Conservation (phyloP, 1,284 basidiomycete genomes). For the Malassezia psittaci region DNA sequence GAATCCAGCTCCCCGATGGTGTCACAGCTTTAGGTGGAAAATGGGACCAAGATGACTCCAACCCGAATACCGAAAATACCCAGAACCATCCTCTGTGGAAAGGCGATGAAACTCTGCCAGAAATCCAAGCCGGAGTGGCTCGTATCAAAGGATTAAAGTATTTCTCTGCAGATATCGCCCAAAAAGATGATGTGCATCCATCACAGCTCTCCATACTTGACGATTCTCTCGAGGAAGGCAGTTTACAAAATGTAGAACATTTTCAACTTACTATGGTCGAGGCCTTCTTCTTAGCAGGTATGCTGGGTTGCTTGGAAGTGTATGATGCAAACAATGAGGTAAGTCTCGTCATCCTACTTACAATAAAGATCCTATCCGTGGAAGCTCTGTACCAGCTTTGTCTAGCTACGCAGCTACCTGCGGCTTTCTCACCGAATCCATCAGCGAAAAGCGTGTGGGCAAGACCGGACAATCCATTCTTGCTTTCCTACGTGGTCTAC, state of each 20-base stretch:
- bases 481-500: conserved; percentile 79
- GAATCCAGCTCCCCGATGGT: conserved; percentile 38
- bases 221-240: conserved; percentile 32
- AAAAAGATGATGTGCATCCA: conserved; percentile 17
- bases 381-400: conserved; percentile 24
- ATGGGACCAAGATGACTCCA: conserved; percentile 28
- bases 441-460: conserved; percentile 8
- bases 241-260: conserved; percentile 67
- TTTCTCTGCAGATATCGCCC: conserved; percentile 30
- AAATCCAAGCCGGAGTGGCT: conserved; percentile 27
- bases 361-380: conserved; percentile 10
- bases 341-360: neutral
- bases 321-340: conserved; percentile 5
- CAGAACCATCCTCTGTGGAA: conserved; percentile 20
- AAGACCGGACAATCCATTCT: conserved; percentile 72
- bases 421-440: neutral
- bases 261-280: conserved; percentile 83
- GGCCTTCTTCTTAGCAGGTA: conserved; percentile 80
- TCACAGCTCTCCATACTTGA: conserved; percentile 5
- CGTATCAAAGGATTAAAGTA: conserved; percentile 39
- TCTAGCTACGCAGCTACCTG: conserved; percentile 19
- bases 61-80: neutral
- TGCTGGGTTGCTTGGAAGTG: conserved; percentile 71
- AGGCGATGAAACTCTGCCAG: conserved; percentile 29
- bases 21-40: conserved; percentile 42